Evolutionary conservation across 148 eudicot species (phyloP).

Genomic region (Nepenthes mirabilis): DNA sequence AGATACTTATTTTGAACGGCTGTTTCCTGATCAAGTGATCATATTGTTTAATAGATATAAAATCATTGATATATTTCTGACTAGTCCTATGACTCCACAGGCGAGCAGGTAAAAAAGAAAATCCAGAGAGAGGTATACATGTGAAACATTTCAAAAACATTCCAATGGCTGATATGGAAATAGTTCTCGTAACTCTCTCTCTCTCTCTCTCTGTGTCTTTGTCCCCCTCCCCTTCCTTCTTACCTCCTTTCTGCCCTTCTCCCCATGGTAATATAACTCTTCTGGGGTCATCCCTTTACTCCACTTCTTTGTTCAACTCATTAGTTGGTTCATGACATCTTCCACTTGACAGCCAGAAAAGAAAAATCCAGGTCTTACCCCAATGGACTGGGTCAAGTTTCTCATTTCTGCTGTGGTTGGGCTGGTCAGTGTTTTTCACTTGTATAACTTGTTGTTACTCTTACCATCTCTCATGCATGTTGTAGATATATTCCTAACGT

Average conservation of each 20-base stretch:
- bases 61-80: background rate
- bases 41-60: background rate
- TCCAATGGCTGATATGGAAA: constrained; percentile 99
- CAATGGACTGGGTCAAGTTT: constrained; percentile 98
- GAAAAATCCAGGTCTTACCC: constrained; percentile 91
- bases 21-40: background rate
- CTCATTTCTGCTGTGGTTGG: constrained; percentile 83
- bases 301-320: background rate
- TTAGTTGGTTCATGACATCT: constrained; percentile 3
- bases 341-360: constrained; percentile 69
- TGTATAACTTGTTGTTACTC: background rate
- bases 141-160: constrained; percentile 95
- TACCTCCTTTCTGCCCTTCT: background rate
- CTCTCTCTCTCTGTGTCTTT: background rate
- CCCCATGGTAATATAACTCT: background rate
- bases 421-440: constrained; percentile 46
- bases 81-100: constrained; percentile 17
- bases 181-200: constrained; percentile 61
- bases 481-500: background rate
- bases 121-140: constrained; percentile 66
- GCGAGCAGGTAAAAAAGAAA: constrained; percentile 43
- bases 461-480: background rate
- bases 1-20: too few relatives aligned
- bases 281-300: background rate
- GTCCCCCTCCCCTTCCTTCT: background rate